These are phyloP conservation scores for Globisporangium parvum DNA, from an alignment of 352 stramenopile genomes.

Conservation along the genomic window DNA sequence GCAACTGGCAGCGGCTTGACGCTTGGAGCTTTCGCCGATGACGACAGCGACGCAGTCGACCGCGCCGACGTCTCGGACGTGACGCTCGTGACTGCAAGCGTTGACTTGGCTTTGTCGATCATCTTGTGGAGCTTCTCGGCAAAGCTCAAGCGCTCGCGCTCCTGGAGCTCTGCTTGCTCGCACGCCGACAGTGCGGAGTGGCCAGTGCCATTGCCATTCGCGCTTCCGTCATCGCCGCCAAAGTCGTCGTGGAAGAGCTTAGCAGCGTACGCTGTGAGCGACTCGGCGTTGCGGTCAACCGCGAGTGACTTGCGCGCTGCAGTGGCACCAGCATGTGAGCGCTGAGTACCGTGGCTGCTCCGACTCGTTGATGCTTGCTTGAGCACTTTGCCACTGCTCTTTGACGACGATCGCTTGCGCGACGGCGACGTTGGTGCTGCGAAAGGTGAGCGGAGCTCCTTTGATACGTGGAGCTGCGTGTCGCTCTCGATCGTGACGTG, in stretches of 20 bases:
- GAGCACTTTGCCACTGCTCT: constrained; percentile 3
- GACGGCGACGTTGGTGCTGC: constrained; percentile 23
- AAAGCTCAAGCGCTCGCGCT: constrained; percentile 68
- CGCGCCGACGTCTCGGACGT: constrained; percentile 1
- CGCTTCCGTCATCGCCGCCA: background rate
- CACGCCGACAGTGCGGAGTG: constrained; percentile 16
- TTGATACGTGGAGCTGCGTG: constrained; percentile 31
- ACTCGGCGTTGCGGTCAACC: constrained; percentile 21
- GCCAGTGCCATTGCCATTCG: background rate
- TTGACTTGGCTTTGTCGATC: constrained; percentile 81
- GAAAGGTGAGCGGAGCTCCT: constrained; percentile 22
- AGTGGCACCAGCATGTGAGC: constrained; percentile 1
- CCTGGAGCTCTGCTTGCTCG: constrained; percentile 35
- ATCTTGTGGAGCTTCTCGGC: constrained; percentile 85
- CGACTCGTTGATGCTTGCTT: background rate
- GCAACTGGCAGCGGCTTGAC: background rate
- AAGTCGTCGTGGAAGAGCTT: constrained; percentile 57
- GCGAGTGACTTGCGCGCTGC: background rate
- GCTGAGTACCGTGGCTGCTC: background rate
- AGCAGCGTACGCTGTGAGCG: constrained; percentile 56
- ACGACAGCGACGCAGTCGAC: constrained; percentile 5
- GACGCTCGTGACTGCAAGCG: constrained; percentile 22
- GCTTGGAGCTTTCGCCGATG: background rate
- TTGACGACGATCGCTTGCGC: constrained; percentile 4
- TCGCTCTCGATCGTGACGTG: constrained; percentile 39